Percentiles rank a stretch among this genome's conserved stretches.
Conservation (phyloP, 2,329 filamentous ascomycete species). For the Penicillium sumatraense region DNA sequence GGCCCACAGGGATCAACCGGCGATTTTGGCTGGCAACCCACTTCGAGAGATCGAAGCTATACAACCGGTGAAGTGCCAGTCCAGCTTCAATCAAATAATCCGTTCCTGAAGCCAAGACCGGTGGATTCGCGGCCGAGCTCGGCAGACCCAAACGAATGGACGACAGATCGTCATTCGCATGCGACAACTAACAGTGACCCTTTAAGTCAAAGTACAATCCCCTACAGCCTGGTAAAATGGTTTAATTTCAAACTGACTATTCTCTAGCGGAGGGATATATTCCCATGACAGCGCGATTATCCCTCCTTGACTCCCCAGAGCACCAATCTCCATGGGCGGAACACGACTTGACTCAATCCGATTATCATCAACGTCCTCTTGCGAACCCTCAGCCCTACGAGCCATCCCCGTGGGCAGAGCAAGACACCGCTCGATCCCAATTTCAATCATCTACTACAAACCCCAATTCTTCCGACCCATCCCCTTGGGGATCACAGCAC, state of each 20-base stretch:
- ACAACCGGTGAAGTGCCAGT: slow-evolving; percentile 31
- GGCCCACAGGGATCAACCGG: slow-evolving; percentile 26
- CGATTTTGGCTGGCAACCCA: slow-evolving; percentile 27
- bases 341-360: slow-evolving; percentile 11
- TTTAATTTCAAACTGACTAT: slow-evolving; percentile 18
- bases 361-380: slow-evolving; percentile 6
- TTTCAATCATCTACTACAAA: slow-evolving; percentile 2
- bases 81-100: slow-evolving; percentile 45
- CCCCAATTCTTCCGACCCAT: slow-evolving; percentile 11
- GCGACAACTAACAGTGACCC: slow-evolving; percentile 33
- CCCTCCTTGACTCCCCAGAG: slow-evolving; percentile 37
- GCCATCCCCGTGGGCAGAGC: slow-evolving; percentile 21
- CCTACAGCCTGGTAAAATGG: neutral
- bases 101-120: slow-evolving; percentile 39
- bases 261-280: slow-evolving; percentile 41
- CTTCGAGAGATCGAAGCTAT: slow-evolving; percentile 11
- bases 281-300: slow-evolving; percentile 45
- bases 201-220: slow-evolving; percentile 39
- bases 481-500: slow-evolving; percentile 26
- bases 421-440: slow-evolving; percentile 10
- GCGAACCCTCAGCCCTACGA: slow-evolving; percentile 7
- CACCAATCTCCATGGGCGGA: slow-evolving; percentile 35
- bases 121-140: slow-evolving; percentile 24
- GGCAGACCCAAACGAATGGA: slow-evolving; percentile 25
- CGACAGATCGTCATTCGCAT: slow-evolving; percentile 19